Conservation (phyloP, 2,329 filamentous ascomycete species). For the Colletotrichum filicis region DNA sequence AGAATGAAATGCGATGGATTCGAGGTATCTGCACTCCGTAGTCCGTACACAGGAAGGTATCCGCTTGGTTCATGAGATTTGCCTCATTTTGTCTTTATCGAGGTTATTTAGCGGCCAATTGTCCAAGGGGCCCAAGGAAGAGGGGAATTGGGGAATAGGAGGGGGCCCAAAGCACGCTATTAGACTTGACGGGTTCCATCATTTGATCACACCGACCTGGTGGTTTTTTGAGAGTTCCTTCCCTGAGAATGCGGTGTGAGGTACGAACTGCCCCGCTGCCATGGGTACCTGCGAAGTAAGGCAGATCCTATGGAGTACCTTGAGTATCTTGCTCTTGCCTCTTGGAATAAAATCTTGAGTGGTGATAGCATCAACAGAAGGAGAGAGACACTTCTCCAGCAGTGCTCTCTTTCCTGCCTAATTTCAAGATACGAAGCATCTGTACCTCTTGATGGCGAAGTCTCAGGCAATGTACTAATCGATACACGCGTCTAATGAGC, state of each 20-base stretch:
- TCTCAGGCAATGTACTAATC: neutral
- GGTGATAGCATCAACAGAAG: neutral
- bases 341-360: neutral
- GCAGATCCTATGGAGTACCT: neutral
- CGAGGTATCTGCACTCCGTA: too few species aligned
- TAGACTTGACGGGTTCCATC: constrained; percentile 28
- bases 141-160: constrained; percentile 18
- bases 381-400: neutral
- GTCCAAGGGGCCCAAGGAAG: constrained; percentile 7
- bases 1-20: neutral
- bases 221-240: neutral
- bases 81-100: constrained; percentile 28
- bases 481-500: neutral
- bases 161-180: constrained; percentile 26
- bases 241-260: constrained; percentile 13
- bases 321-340: neutral
- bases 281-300: neutral
- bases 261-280: neutral
- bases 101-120: constrained; percentile 24
- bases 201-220: constrained; percentile 30
- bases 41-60: neutral
- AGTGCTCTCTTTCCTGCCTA: neutral
- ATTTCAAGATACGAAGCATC: neutral
- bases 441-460: neutral
- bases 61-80: constrained; percentile 29